A percentile compares a stretch with the other conserved stretches of the same genome.
Conservation (phyloP, 352 stramenopile genomes). For the Nannochloropsis limnetica region DNA sequence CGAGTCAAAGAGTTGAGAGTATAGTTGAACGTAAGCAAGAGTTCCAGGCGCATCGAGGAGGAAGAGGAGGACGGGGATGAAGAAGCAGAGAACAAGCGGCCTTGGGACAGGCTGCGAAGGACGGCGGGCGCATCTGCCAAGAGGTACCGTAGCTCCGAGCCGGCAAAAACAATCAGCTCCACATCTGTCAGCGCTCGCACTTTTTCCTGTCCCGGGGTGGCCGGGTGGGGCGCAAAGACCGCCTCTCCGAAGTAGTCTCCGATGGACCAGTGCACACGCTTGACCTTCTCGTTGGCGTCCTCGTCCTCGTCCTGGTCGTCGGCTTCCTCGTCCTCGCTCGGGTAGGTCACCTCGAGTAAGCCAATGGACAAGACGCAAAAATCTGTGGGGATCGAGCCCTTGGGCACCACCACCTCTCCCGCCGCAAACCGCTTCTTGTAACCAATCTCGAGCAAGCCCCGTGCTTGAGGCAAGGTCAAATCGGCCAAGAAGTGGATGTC, state of each 20-base stretch:
- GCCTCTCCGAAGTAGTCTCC: conserved; percentile 72
- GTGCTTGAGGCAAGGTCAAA: conserved; percentile 69
- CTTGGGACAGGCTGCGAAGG: conserved; percentile 48
- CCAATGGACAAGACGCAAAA: conserved; percentile 61
- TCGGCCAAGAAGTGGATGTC: conserved; percentile 71
- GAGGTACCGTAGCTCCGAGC: conserved; percentile 62
- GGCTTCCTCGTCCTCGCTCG: conserved; percentile 71
- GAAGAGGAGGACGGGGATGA: conserved; percentile 63
- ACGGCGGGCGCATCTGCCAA: conserved; percentile 52
- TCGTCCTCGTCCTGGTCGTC: conserved; percentile 58
- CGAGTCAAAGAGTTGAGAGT: conserved; percentile 68
- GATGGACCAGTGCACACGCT: conserved; percentile 36
- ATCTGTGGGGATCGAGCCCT: conserved; percentile 58
- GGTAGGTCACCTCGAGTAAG: conserved; percentile 57
- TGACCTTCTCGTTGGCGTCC: conserved; percentile 56
- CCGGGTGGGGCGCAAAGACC: conserved; percentile 44
- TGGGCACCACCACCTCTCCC: conserved; percentile 39
- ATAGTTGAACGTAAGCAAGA: conserved; percentile 63
- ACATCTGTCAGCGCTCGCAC: conserved; percentile 49
- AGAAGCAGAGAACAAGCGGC: conserved; percentile 60
- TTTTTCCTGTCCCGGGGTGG: conserved; percentile 35
- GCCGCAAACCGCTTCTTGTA: conserved; percentile 38
- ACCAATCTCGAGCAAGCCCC: conserved; percentile 65
- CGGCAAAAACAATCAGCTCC: conserved; percentile 41
- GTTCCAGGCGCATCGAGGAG: conserved; percentile 64